A percentile compares a stretch with the other conserved stretches of the same genome.
phyloP scores from a whole-genome alignment of 2,329 filamentous ascomycete genomes.

The Gaeumannomyces tritici region DNA sequence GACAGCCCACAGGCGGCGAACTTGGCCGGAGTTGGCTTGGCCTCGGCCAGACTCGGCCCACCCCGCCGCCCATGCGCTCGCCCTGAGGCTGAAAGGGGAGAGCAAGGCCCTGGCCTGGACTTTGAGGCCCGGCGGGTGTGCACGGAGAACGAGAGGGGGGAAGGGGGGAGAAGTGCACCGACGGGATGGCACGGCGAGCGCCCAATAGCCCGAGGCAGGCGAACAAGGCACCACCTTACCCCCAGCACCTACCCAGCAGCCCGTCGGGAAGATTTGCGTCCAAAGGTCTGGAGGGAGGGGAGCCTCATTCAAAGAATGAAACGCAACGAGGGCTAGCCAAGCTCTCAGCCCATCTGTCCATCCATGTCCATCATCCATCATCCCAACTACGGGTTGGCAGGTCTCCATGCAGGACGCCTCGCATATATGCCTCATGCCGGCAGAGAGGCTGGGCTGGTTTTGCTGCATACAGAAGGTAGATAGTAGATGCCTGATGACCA shows the following conservation, averaged over 20 bases:
- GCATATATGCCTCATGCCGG: no score
- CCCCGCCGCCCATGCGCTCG: not conserved
- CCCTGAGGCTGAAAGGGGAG: not conserved
- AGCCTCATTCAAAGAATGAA: no score
- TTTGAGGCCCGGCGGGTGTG: no score
- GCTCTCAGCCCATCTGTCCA: not conserved
- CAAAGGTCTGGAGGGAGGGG: no score
- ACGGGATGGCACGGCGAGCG: not conserved
- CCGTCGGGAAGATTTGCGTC: no score
- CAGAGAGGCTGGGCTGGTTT: no score
- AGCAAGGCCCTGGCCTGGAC: not conserved
- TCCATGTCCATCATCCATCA: not conserved
- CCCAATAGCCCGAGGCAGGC: no score
- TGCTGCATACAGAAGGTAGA: not conserved
- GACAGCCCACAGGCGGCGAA: not conserved
- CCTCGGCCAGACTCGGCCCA: not conserved
- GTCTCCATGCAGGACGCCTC: not conserved
- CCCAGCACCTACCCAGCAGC: no score
- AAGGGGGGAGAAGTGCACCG: not conserved
- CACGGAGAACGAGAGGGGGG: no score
- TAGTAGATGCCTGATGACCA: not conserved
- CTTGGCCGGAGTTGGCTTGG: not conserved
- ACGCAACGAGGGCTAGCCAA: not conserved
- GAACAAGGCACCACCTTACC: no score
- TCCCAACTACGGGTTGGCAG: not conserved